Conservation (phyloP, 768 basidiomycete species). For the Tubosaeta brunneosetosa region DNA sequence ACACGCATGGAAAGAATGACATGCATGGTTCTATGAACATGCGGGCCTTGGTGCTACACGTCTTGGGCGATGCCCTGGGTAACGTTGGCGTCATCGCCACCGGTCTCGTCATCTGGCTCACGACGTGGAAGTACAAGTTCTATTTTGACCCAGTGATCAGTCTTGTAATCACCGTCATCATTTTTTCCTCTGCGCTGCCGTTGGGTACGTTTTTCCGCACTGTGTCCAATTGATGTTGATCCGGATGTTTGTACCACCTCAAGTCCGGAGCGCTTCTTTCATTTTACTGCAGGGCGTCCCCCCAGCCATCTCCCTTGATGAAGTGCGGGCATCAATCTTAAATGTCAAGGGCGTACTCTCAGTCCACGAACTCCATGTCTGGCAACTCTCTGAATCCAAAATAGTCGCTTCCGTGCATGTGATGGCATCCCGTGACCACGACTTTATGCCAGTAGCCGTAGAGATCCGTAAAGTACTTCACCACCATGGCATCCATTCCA, state of each 20-base stretch:
- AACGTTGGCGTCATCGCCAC: conserved; percentile 97
- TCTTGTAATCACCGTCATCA: conserved; percentile 91
- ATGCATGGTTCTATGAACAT: conserved; percentile 89
- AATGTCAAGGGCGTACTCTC: conserved; percentile 76
- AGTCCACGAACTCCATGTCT: conserved; percentile 93
- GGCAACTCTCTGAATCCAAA: conserved; percentile 95
- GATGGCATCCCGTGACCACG: conserved; percentile 69
- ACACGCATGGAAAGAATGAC: conserved; percentile 31
- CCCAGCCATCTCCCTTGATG: conserved; percentile 81
- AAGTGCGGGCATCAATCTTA: conserved; percentile 77
- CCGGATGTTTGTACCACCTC: conserved; percentile 12
- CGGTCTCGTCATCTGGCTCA: conserved; percentile 91
- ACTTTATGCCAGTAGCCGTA: conserved; percentile 88
- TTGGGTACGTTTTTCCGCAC: conserved; percentile 49
- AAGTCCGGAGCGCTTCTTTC: conserved; percentile 87
- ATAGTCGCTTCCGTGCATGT: conserved; percentile 96
- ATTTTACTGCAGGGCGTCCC: conserved; percentile 96
- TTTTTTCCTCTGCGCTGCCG: conserved; percentile 92
- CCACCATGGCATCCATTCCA: conserved; percentile 88
- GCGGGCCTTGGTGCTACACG: conserved; percentile 92
- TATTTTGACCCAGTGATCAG: conserved; percentile 94
- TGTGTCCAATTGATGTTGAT: neutral
- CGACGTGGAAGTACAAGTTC: conserved; percentile 77
- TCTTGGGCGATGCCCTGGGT: conserved; percentile 93
- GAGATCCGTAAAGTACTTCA: conserved; percentile 84